phyloP scores from a whole-genome alignment of 148 eudicot species.

The Polygonum aviculare region DNA sequence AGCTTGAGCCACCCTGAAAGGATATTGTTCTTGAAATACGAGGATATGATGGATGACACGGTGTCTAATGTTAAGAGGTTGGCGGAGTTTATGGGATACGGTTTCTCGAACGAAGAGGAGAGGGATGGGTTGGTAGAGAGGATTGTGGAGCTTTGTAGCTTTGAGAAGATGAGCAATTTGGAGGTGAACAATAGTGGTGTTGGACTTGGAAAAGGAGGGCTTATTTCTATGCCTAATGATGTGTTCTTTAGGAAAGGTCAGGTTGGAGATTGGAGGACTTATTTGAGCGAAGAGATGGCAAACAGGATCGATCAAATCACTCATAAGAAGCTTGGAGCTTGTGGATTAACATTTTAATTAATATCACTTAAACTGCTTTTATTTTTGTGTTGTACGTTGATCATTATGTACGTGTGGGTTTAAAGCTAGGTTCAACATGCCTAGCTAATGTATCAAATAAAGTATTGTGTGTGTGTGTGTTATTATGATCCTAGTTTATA shows the following conservation, averaged over 20 bases:
- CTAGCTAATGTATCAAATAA: no score
- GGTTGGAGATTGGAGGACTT: conserved; percentile 44
- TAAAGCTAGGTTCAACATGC: no score
- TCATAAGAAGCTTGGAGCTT: background rate
- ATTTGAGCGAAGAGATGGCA: conserved; percentile 28
- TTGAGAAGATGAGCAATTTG: conserved; percentile 34
- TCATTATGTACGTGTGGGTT: no score
- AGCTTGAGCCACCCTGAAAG: conserved; percentile 13
- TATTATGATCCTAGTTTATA: no score
- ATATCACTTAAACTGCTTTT: no score
- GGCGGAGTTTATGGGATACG: conserved; percentile 13
- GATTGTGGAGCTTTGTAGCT: conserved; percentile 25
- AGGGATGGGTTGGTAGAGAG: background rate
- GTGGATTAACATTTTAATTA: background rate
- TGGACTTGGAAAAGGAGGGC: conserved; percentile 16
- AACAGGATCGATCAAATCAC: conserved; percentile 18
- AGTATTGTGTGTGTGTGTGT: no score
- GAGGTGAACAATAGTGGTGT: conserved; percentile 37
- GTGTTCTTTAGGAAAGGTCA: conserved; percentile 37
- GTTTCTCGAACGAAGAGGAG: background rate
- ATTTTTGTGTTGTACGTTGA: no score
- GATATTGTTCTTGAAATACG: conserved; percentile 31
- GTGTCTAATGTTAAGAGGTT: conserved; percentile 23
- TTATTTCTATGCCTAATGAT: conserved; percentile 8
- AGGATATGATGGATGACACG: conserved; percentile 35